These are phyloP conservation scores for Solanum habrochaites DNA, from an alignment of 257 asterid genomes.

Conservation along the genomic window DNA sequence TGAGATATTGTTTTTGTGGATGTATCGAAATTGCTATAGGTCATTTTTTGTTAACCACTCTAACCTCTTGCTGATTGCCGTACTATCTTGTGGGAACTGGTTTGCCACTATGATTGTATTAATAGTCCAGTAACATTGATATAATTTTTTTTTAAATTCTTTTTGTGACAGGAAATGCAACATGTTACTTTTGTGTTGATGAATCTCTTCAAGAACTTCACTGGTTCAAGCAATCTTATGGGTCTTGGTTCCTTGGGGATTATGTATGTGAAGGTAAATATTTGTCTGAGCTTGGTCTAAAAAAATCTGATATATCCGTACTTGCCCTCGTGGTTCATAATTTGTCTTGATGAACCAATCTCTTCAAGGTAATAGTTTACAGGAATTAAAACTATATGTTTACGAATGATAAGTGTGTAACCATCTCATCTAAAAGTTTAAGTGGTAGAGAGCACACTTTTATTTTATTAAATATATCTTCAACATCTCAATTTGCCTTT, in stretches of 20 bases:
- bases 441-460: neutral
- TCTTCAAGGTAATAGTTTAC: neutral
- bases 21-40: neutral
- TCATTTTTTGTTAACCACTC: neutral
- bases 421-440: neutral
- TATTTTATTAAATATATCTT: neutral
- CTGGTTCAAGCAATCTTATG: constrained; percentile 81
- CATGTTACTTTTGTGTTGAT: constrained; percentile 42
- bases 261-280: constrained; percentile 79
- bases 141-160: neutral
- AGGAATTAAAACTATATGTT: neutral
- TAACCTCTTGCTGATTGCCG: neutral
- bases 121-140: neutral
- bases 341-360: neutral
- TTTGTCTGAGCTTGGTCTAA: neutral
- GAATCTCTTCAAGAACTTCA: constrained; percentile 72
- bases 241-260: constrained; percentile 97
- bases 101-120: neutral
- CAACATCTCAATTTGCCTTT: neutral
- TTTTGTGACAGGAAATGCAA: constrained; percentile 38
- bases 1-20: neutral
- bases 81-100: neutral
- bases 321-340: neutral
- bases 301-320: neutral
- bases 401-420: neutral